Evolutionary conservation across 768 basidiomycete species (phyloP).

Genomic region (Rhodosporidiobolus odoratus): DNA sequence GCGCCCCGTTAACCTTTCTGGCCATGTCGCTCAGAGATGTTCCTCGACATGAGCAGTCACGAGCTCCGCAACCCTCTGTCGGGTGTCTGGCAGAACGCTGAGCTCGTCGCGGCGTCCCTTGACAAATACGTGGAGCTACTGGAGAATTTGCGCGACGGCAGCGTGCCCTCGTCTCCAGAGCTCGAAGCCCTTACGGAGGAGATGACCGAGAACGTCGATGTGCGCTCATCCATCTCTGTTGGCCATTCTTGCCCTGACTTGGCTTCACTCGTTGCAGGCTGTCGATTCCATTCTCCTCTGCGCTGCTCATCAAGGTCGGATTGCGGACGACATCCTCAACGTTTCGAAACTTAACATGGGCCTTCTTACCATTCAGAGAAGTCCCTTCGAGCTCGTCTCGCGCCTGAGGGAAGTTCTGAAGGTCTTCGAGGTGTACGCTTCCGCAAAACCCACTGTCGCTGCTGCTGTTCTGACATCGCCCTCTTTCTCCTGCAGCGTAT

Average conservation of each 20-base stretch:
- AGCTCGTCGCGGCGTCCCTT: conserved; percentile 27
- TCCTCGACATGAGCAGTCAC: conserved; percentile 29
- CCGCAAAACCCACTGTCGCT: neutral
- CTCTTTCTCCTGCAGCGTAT: conserved; percentile 5
- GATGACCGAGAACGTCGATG: conserved; percentile 36
- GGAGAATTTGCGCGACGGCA: conserved; percentile 9
- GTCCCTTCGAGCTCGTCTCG: conserved; percentile 13
- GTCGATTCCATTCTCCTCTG: conserved; percentile 37
- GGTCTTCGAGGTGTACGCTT: conserved; percentile 23
- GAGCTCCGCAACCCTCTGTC: conserved; percentile 35
- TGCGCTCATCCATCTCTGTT: no score
- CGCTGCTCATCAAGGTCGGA: conserved; percentile 27
- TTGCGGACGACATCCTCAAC: conserved; percentile 37
- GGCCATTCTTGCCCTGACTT: no score
- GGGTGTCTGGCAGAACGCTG: conserved; percentile 39
- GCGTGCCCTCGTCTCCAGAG: neutral
- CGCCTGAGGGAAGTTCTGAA: conserved; percentile 20
- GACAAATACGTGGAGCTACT: conserved; percentile 27
- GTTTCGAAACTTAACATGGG: conserved; percentile 34
- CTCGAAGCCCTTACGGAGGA: conserved; percentile 16
- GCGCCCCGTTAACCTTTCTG: neutral
- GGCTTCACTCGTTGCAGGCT: no score
- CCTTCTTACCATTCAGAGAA: conserved; percentile 18
- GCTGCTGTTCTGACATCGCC: neutral
- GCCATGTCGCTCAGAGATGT: neutral